Conservation (phyloP, 192 early-diverging fungal genomes). For the Podila clonocystis region DNA sequence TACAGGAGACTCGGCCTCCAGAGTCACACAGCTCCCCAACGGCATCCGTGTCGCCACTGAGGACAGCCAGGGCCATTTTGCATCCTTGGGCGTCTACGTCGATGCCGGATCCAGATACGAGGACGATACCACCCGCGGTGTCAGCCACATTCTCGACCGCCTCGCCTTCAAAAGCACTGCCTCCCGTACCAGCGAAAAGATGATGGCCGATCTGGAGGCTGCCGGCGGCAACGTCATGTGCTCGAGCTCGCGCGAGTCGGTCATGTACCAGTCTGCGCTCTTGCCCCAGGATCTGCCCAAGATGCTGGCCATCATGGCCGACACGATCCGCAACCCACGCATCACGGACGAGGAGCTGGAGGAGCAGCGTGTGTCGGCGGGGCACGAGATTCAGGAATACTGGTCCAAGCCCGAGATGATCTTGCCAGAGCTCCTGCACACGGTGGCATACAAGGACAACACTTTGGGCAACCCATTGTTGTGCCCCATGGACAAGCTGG, state of each 20-base stretch:
- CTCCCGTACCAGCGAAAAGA: conserved; percentile 71
- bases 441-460: conserved; percentile 79
- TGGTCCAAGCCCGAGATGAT: conserved; percentile 86
- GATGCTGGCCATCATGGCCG: conserved; percentile 79
- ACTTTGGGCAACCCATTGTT: conserved; percentile 86
- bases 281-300: conserved; percentile 83
- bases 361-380: conserved; percentile 77
- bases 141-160: conserved; percentile 89
- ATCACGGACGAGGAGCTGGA: conserved; percentile 83
- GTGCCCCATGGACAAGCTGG: conserved; percentile 74
- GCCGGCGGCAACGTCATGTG: conserved; percentile 93
- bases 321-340: conserved; percentile 81
- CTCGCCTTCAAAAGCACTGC: conserved; percentile 94
- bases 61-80: conserved; percentile 88
- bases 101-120: conserved; percentile 94
- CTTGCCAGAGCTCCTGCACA: conserved; percentile 89
- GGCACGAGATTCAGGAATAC: conserved; percentile 92
- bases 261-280: conserved; percentile 95
- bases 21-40: conserved; percentile 87
- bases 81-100: conserved; percentile 88
- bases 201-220: conserved; percentile 82
- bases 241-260: conserved; percentile 89
- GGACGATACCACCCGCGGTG: conserved; percentile 71
- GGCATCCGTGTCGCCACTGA: conserved; percentile 89
- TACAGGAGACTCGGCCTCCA: conserved; percentile 10